Base-by-base conservation (phyloP, 1,284 basidiomycete genomes). In the Clitocybe nebularis region DNA sequence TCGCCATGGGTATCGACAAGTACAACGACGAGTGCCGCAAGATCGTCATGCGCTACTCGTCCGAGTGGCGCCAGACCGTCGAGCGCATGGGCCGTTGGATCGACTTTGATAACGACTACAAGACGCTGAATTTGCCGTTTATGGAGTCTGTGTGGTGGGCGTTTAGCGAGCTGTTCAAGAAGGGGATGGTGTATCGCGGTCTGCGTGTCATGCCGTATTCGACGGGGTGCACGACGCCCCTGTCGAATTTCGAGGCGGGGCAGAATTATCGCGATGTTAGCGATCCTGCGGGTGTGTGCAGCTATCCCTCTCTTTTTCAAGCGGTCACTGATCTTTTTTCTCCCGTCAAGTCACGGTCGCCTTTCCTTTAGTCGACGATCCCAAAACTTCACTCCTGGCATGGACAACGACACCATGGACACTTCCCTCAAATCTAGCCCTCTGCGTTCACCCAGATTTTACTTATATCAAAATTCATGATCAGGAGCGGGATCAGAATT, bases 131-230 rank as follows among this genome's bases (percentile, higher is more conserved):
- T 62, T 68, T 84, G 4, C 74, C 80, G 16, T 99, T 93, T 66
- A 99, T 99, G 96, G 96, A 99, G 73, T 87, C 84, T 34, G 92
- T 97, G 10, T 99, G 96, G 96, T 99, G 96, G 96, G 95, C 92
- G n/a, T 99, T 99, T 68, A 77, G 83, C 45, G 83, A 93, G 62
- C 77, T 99, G 10, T 94, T 84, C 77, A 80, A 93, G 53, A 97
- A 95, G 66, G 83, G 77, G n/a, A 71, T 94, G 68, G 93, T 99
- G 19, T 99, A 99, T 67, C 80, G 92, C 17, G 96, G 95, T 2
- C 72, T 94, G 55, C 79, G 82, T 49, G 96, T 99, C 51, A 98
- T 99, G 94, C 96, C 96, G 2, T 99, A 99, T 65, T 98, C 96
- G 8, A 95, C 90, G 0, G 95, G 91, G 8, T 92, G 90, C 60